Conservation (phyloP, 192 early-diverging fungal species). For the Umbelopsis isabellina region DNA sequence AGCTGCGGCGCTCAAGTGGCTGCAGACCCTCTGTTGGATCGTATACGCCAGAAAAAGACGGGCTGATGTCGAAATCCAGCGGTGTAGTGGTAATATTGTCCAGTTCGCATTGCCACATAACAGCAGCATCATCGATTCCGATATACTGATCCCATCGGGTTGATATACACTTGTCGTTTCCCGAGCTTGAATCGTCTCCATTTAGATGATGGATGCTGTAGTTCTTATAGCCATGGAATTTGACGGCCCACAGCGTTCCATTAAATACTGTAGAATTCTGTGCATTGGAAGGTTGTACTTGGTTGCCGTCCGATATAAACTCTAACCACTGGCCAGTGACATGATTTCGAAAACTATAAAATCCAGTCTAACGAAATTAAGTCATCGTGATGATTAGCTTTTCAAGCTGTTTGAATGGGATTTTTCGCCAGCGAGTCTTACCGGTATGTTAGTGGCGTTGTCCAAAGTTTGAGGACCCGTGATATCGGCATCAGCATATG, state of each 20-base stretch:
- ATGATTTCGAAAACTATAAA: conserved; percentile 30
- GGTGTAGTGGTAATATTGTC: conserved; percentile 23
- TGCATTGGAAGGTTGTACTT: conserved; percentile 26
- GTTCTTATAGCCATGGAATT: conserved; percentile 32
- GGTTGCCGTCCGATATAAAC: conserved; percentile 28
- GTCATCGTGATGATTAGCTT: neutral
- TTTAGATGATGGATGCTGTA: conserved; percentile 32
- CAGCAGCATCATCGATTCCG: conserved; percentile 31
- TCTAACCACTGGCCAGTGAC: conserved; percentile 31
- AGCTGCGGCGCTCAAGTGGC: conserved; percentile 15
- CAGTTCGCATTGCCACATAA: conserved; percentile 35
- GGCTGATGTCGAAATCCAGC: conserved; percentile 29
- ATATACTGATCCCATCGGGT: conserved; percentile 29
- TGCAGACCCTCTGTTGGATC: conserved; percentile 17
- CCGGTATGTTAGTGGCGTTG: conserved; percentile 27
- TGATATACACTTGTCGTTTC: conserved; percentile 32
- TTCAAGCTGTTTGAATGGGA: neutral
- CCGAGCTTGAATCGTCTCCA: neutral
- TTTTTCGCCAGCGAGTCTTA: neutral
- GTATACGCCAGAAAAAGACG: conserved; percentile 22
- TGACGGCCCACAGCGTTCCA: conserved; percentile 29
- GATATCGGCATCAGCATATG: conserved; percentile 6
- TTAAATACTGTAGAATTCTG: conserved; percentile 29
- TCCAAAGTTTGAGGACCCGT: conserved; percentile 23
- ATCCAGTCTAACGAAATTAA: conserved; percentile 24